Percentiles rank a stretch among this genome's conserved stretches.
phyloP scores from a whole-genome alignment of 2,329 filamentous ascomycete genomes.

The Boeremia exigua region DNA sequence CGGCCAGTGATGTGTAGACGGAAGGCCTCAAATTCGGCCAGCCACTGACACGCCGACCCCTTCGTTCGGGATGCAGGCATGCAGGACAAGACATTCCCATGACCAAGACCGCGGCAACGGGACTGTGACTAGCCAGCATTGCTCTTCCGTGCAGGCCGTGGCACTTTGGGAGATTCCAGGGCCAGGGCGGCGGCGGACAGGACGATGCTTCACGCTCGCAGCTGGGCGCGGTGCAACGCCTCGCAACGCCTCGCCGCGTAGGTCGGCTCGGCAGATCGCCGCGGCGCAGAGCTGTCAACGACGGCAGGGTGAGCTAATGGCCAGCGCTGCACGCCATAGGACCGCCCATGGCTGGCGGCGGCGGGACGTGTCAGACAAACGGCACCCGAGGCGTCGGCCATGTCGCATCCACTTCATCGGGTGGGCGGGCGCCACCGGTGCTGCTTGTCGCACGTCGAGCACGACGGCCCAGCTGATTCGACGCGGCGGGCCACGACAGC shows the following conservation, averaged over 20 bases:
- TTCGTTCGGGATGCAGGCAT: constrained; percentile 1
- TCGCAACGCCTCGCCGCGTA: constrained; percentile 2
- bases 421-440: constrained; percentile 6
- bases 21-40: not conserved
- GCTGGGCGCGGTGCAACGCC: constrained; percentile 1
- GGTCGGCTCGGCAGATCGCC: constrained; percentile 4
- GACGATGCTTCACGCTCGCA: too few relatives aligned
- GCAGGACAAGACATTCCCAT: constrained; percentile 7
- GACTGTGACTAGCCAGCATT: not conserved
- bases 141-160: constrained; percentile 3
- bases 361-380: constrained; percentile 10
- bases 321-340: constrained; percentile 9
- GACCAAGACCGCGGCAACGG: not conserved
- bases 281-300: constrained; percentile 5
- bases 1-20: not conserved
- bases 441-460: not conserved
- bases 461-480: constrained; percentile 2
- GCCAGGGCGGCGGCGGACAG: too few relatives aligned
- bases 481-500: not conserved
- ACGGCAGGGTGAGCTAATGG: constrained; percentile 11
- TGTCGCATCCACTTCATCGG: constrained; percentile 1
- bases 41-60: constrained; percentile 6
- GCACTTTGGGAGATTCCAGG: not conserved
- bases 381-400: constrained; percentile 2
- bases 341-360: not conserved